Base-by-base conservation (phyloP, 2,329 filamentous ascomycete genomes). In the Alternaria sp. region DNA sequence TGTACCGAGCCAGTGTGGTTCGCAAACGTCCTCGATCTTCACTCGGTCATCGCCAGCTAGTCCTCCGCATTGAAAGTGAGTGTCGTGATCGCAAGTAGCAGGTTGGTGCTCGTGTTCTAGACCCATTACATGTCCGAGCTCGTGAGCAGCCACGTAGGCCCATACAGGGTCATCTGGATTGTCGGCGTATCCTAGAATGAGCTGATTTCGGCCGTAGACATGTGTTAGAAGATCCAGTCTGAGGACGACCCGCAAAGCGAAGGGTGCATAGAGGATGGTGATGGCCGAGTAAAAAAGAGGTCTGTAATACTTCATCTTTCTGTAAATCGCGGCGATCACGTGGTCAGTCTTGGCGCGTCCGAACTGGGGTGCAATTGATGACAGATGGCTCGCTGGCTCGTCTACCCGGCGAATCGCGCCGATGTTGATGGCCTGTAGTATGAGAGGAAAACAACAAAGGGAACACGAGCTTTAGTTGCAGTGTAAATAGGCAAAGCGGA, bases 211-310 rank as follows among this genome's bases (percentile, higher is more conserved):
- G 17, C 17, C 17, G 17, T 17, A 17, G 17, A 17, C 17, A 17
- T 17, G 17, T 17, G 17, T 17, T 17, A 63, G 50, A 28, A 60
- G 52, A 9, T 60, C 61, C 11, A 65, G 23, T 33, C 63, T 64
- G 21, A 58, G 52, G 44, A 65, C 52, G 44, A 65, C 52, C 14
- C 67, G 61, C 17, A 69, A 63, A n/a, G 61, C 55, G 24, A 68
- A 58, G 6, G 63, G 65, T 6, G 63, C 56, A 36, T 69, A 69
- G 2, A 68, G 57, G 33, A 68, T 53, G 2, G 58, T 42, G 5
- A 59, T 23, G 7, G 65, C 67, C 4, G 63, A 62, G 23, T 59
- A 68, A 13, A 69, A 41, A 13, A 69, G 58, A 2, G 63, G 58
- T 10, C 58, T 63, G 42, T 67, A 66, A 45, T 62, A 66, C 7